These are phyloP conservation scores for Astrothelium subdiscretum DNA, from an alignment of 495 filamentous ascomycete species.

Conservation along the genomic window DNA sequence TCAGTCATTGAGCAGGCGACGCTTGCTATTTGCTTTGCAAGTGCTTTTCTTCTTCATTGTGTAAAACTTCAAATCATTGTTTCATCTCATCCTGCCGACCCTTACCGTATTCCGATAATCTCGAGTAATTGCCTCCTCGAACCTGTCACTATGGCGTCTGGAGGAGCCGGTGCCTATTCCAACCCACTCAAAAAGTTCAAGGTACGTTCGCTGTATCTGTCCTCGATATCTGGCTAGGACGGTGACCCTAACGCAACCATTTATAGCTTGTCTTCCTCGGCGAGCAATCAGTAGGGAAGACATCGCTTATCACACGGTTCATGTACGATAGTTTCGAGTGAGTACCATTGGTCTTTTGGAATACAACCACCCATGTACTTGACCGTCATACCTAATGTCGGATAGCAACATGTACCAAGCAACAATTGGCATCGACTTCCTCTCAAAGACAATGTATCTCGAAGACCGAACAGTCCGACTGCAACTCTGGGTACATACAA, in stretches of 20 bases:
- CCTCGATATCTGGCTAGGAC: not conserved
- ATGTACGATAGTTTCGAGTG: slow-evolving; percentile 99
- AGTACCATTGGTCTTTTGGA: not conserved
- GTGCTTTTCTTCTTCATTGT: not conserved
- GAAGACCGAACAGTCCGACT: slow-evolving; percentile 95
- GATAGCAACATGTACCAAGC: slow-evolving; percentile 85
- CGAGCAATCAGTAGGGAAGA: slow-evolving; percentile 99
- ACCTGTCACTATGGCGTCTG: not conserved
- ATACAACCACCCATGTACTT: not conserved
- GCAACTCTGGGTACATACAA: slow-evolving; percentile 58
- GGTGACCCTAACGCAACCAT: slow-evolving; percentile 24
- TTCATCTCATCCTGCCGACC: not conserved
- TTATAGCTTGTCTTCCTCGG: slow-evolving; percentile 79
- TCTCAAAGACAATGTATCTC: slow-evolving; percentile 99
- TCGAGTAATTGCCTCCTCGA: not conserved
- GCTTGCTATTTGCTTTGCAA: not conserved
- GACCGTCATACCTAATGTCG: not conserved
- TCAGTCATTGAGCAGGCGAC: not conserved
- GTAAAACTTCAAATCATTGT: not conserved
- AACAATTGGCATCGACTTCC: slow-evolving; percentile 98
- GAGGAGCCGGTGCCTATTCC: slow-evolving; percentile 70
- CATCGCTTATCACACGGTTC: slow-evolving; percentile 94
- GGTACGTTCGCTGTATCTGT: not conserved
- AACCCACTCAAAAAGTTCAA: slow-evolving; percentile 99
- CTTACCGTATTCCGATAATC: not conserved